A percentile compares a stretch with the other conserved stretches of the same genome.
Conservation (phyloP, 495 filamentous ascomycete genomes). For the Neurospora tetrasperma region DNA sequence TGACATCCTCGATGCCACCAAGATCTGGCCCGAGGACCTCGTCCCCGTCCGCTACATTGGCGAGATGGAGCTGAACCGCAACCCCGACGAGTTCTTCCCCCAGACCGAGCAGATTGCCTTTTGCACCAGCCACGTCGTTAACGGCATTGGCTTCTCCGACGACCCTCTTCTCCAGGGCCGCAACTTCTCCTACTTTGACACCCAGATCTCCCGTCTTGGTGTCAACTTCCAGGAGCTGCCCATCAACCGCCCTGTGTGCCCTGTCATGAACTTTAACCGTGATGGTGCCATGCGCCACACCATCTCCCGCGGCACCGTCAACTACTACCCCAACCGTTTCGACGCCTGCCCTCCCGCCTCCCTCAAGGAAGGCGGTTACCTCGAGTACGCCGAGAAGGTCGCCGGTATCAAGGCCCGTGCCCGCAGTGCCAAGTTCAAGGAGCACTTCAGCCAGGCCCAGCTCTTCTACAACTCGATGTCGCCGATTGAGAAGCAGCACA, state of each 20-base stretch:
- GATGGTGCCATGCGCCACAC: conserved; percentile 57
- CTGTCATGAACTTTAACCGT: conserved; percentile 71
- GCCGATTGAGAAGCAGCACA: conserved; percentile 57
- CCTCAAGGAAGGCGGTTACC: conserved; percentile 51
- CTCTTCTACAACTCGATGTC: conserved; percentile 75
- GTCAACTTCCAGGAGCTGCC: conserved; percentile 81
- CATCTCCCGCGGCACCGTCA: conserved; percentile 53
- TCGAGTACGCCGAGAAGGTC: conserved; percentile 56
- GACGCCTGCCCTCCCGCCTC: conserved; percentile 51
- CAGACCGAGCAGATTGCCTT: conserved; percentile 81
- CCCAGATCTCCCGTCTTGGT: conserved; percentile 72
- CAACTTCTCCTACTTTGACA: conserved; percentile 84
- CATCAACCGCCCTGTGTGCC: conserved; percentile 67
- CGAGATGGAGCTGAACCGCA: conserved; percentile 72
- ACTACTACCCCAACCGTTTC: conserved; percentile 86
- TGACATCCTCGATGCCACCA: conserved; percentile 85
- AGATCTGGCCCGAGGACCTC: conserved; percentile 80
- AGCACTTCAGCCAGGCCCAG: conserved; percentile 66
- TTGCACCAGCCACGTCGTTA: conserved; percentile 76
- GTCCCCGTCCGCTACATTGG: conserved; percentile 74
- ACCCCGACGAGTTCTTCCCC: conserved; percentile 76
- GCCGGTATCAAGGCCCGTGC: conserved; percentile 61
- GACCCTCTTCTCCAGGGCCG: conserved; percentile 76
- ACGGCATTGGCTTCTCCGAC: conserved; percentile 78
- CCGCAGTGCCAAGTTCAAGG: conserved; percentile 67